Base-by-base conservation (phyloP, 768 basidiomycete genomes). In the Obba rivulosa region DNA sequence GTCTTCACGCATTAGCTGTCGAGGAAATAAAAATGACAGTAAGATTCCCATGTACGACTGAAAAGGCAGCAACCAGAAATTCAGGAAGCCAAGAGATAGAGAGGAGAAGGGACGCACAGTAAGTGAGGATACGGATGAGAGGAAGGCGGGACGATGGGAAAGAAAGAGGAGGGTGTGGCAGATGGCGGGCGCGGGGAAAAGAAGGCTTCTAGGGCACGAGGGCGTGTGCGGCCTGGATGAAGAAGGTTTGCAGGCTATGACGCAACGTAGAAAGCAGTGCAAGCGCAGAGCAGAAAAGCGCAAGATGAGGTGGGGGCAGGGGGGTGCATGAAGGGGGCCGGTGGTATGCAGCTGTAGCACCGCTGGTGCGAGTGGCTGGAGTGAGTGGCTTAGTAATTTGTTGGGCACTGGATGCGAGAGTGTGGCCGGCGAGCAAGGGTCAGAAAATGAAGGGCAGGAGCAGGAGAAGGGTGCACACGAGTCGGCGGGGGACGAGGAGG, bases 11-110 rank as follows among this genome's bases (percentile, higher is more conserved):
- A 63, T 63, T 57, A 57, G 61, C 55, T 58, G 53, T 25, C 52
- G 49, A 51, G 62, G 60, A 45, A 63, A 63, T 51, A 63, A 53
- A 38, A 63, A 50, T 11, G 62, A 61, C 42, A 63, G 50, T 39
- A 63, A 21, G 56, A 61, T 63, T 63, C 62, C 62, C 62, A 63
- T 63, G 60, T 52, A 63, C 43, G 40, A 34, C 31, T 35, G 11
- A 28, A 43, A 20, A 39, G 18, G 14, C 1, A 4, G 21, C 21
- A 20, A 16, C 17, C 18, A 38, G 21, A 35, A 22, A 35, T 24
- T 51, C 42, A 25, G 34, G 25, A 43, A 43, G 46, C 35, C 16
- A 17, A 28, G 52, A 18, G 51, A 43, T 21, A 38, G 39, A 51
- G 35, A 17, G 31, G 35, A 37, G 11, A 38, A 34, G 43, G 49